Conservation (phyloP, 2,329 filamentous ascomycete genomes). For the Apiospora pterosperma region DNA sequence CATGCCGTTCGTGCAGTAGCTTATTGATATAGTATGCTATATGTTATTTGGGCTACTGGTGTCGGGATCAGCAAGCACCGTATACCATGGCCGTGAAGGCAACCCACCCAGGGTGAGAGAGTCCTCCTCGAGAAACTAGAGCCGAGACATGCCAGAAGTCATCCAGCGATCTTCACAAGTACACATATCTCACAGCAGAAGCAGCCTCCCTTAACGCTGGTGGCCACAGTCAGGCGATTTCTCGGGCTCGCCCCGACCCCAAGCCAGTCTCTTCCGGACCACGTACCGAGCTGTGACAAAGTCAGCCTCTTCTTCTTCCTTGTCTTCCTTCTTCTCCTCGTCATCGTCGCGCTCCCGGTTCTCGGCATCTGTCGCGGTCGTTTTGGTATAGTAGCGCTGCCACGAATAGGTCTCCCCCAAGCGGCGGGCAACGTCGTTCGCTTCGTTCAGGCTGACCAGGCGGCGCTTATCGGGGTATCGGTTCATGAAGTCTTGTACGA, state of each 20-base stretch:
- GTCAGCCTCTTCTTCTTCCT: neutral
- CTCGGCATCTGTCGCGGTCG: neutral
- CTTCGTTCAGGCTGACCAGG: slow-evolving; percentile 52
- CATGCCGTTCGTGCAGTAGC: neutral
- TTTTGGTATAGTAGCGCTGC: slow-evolving; percentile 20
- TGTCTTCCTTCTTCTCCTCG: slow-evolving; percentile 3
- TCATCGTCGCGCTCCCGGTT: slow-evolving; percentile 3
- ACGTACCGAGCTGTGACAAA: slow-evolving; percentile 7
- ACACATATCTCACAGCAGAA: too few species aligned
- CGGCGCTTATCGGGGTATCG: slow-evolving; percentile 36
- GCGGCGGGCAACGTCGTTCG: slow-evolving; percentile 55
- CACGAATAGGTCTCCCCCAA: slow-evolving; percentile 46
- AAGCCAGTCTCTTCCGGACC: neutral
- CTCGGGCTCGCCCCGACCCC: neutral
- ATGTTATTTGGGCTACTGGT: too few species aligned
- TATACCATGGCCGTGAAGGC: neutral
- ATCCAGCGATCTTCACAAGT: neutral
- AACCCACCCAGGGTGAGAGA: too few species aligned
- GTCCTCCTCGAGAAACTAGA: neutral
- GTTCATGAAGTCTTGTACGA: slow-evolving; percentile 20
- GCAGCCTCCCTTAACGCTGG: neutral
- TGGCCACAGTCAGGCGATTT: neutral
- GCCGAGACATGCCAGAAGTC: neutral
- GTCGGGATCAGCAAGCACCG: neutral
- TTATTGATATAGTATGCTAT: neutral